phyloP scores from a whole-genome alignment of 805 yeast genomes.

The Yamadazyma insecticola region DNA sequence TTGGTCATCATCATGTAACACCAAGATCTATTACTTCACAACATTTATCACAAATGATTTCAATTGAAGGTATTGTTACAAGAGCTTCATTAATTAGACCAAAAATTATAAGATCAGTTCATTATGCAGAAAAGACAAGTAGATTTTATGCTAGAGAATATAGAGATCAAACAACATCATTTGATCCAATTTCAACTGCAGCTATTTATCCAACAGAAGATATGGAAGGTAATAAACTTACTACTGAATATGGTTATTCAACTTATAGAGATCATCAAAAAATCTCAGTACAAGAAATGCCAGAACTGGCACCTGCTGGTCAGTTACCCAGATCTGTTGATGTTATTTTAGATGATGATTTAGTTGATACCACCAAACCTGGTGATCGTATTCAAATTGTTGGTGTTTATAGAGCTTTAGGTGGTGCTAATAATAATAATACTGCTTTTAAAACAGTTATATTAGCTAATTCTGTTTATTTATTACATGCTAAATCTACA shows the following conservation, averaged over 20 bases:
- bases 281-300: conserved; percentile 93
- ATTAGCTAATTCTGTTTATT: conserved; percentile 84
- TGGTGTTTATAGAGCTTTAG: conserved; percentile 89
- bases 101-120: conserved; percentile 85
- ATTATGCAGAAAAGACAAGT: conserved; percentile 80
- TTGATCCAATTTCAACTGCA: conserved; percentile 76
- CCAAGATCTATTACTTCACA: conserved; percentile 83
- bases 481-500: conserved; percentile 81
- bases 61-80: conserved; percentile 94
- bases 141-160: conserved; percentile 89
- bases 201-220: conserved; percentile 93
- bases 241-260: conserved; percentile 89
- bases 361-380: conserved; percentile 88
- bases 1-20: conserved; percentile 81
- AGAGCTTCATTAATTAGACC: conserved; percentile 92
- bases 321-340: conserved; percentile 93
- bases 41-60: conserved; percentile 73
- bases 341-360: conserved; percentile 88
- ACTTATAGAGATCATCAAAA: conserved; percentile 94
- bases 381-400: conserved; percentile 94
- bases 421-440: conserved; percentile 57
- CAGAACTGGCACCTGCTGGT: conserved; percentile 97
- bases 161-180: conserved; percentile 86
- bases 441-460: conserved; percentile 80
- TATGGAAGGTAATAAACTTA: conserved; percentile 80